Evolutionary conservation across 495 filamentous ascomycete species (phyloP).

Genomic region (Talaromyces nanjingensis): DNA sequence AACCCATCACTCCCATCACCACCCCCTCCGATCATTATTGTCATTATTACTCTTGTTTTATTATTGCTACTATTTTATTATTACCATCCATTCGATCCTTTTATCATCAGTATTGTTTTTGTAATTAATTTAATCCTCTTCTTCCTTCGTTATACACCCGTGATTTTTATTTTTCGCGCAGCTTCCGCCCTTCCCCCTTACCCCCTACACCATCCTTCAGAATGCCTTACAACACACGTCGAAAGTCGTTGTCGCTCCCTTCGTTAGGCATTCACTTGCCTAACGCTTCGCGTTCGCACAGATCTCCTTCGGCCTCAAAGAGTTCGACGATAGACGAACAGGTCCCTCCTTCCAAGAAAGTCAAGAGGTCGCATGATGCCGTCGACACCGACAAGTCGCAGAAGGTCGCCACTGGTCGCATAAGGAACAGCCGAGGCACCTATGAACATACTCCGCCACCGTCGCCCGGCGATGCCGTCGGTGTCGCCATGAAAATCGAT

Average conservation of each 20-base stretch:
- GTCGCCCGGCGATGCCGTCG: constrained; percentile 55
- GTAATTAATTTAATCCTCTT: constrained; percentile 15
- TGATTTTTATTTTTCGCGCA: not conserved
- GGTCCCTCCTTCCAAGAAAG: constrained; percentile 68
- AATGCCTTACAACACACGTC: constrained; percentile 97
- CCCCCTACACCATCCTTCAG: constrained; percentile 17
- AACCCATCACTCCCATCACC: not conserved
- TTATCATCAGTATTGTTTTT: constrained; percentile 4
- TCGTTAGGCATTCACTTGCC: constrained; percentile 91
- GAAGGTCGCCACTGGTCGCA: constrained; percentile 34
- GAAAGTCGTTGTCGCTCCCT: constrained; percentile 91
- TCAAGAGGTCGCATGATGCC: constrained; percentile 72
- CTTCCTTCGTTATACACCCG: constrained; percentile 1
- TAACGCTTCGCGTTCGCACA: constrained; percentile 60
- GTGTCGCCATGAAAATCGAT: constrained; percentile 60
- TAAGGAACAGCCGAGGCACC: constrained; percentile 35
- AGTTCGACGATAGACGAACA: constrained; percentile 41
- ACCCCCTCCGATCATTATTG: constrained; percentile 5
- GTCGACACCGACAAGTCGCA: constrained; percentile 16
- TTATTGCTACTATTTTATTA: constrained; percentile 8
- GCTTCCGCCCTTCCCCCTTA: not conserved
- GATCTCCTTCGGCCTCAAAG: constrained; percentile 56
- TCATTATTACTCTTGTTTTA: constrained; percentile 1
- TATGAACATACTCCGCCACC: constrained; percentile 80
- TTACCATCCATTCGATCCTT: constrained; percentile 12